Percentiles rank a stretch among this genome's conserved stretches.
Evolutionary conservation across 2,329 filamentous ascomycete genomes (phyloP).

Genomic region (Ophiostoma quercus): DNA sequence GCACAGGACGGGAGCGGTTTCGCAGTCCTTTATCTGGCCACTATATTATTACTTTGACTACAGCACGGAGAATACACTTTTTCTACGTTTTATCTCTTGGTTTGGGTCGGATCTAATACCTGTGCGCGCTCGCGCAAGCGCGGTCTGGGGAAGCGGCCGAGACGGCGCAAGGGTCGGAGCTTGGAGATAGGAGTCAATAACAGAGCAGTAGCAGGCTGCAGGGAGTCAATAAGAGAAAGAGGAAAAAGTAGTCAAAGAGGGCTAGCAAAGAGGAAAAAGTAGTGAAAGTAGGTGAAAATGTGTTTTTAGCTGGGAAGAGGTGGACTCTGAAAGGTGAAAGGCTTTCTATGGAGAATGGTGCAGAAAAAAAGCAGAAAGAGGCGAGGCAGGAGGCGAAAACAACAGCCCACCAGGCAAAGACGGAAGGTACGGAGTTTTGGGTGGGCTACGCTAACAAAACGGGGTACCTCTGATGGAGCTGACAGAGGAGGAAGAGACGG

Average conservation of each 20-base stretch:
- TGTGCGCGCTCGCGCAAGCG: conserved; percentile 14
- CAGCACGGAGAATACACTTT: conserved; percentile 3
- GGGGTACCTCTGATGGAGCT: neutral
- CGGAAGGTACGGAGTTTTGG: neutral
- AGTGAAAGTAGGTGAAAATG: neutral
- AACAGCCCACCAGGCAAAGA: neutral
- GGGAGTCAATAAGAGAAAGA: conserved; percentile 6
- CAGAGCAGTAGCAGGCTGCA: neutral
- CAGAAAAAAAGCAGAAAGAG: neutral
- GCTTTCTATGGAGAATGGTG: neutral
- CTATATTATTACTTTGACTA: neutral
- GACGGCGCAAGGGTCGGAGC: conserved; percentile 14
- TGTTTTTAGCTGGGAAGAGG: no score
- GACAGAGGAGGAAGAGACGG: neutral
- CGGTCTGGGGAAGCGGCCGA: conserved; percentile 23
- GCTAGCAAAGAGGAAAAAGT: conserved; percentile 9
- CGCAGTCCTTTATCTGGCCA: neutral
- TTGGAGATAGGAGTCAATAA: conserved; percentile 7
- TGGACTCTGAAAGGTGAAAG: neutral
- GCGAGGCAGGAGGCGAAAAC: conserved; percentile 8
- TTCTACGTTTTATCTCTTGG: conserved; percentile 12
- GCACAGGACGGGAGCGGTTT: conserved; percentile 7
- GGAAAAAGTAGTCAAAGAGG: neutral
- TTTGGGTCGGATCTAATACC: conserved; percentile 15
- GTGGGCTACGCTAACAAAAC: neutral